A percentile compares a stretch with the other conserved stretches of the same genome.
Conservation (phyloP, 768 basidiomycete genomes). For the Tulasnella sp. region DNA sequence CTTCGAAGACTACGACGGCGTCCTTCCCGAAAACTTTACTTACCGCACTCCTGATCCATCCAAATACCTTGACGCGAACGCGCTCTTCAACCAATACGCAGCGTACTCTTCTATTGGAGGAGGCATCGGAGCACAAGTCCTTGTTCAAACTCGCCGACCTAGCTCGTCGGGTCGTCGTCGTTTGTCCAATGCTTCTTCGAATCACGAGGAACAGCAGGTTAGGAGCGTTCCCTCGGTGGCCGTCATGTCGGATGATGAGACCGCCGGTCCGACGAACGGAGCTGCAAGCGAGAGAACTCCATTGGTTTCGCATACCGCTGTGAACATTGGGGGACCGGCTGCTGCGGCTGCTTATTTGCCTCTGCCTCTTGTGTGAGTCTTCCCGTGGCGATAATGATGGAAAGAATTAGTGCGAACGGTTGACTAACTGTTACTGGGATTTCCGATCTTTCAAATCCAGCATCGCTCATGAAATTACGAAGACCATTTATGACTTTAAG, state of each 20-base stretch:
- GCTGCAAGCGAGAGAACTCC: background rate
- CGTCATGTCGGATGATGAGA: background rate
- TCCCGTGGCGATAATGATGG: constrained; percentile 21
- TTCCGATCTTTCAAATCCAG: constrained; percentile 32
- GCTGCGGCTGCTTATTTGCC: constrained; percentile 48
- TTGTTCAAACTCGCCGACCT: background rate
- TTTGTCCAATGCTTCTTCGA: background rate
- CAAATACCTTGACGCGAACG: background rate
- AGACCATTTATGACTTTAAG: constrained; percentile 62
- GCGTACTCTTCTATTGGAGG: constrained; percentile 11
- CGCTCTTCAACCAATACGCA: constrained; percentile 3
- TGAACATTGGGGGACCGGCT: constrained; percentile 36
- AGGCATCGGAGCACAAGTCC: background rate
- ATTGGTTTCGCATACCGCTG: constrained; percentile 36
- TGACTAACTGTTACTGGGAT: background rate
- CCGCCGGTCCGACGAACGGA: background rate
- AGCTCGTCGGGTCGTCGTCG: background rate
- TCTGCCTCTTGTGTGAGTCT: constrained; percentile 61
- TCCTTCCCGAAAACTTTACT: constrained; percentile 56
- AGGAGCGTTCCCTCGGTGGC: background rate
- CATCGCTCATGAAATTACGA: constrained; percentile 72
- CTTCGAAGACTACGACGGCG: constrained; percentile 55
- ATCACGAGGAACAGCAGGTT: background rate
- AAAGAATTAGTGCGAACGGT: too few relatives aligned
- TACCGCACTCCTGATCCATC: constrained; percentile 26